Conservation (phyloP, 2,329 filamentous ascomycete genomes). For the Zymoseptoria crescenta region DNA sequence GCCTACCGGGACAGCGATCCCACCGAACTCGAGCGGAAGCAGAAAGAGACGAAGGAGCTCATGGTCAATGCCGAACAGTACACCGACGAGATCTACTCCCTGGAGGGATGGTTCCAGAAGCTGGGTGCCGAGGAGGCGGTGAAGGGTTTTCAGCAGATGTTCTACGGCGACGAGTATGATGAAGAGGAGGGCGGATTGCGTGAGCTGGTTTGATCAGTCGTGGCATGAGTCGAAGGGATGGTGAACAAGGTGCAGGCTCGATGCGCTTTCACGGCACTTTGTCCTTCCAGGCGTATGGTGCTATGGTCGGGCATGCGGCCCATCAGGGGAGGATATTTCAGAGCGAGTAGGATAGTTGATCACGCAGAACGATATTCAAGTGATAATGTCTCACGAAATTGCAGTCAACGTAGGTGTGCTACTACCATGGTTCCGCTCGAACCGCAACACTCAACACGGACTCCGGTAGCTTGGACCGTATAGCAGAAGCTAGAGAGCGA, state of each 20-base stretch:
- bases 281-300: background rate
- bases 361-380: too few species aligned
- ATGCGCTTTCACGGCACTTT: background rate
- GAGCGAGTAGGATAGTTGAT: too few species aligned
- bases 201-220: background rate
- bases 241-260: background rate
- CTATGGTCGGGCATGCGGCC: too few species aligned
- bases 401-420: too few species aligned
- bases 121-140: conserved; percentile 38
- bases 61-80: conserved; percentile 30
- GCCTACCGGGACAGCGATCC: conserved; percentile 41
- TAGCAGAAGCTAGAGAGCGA: too few species aligned
- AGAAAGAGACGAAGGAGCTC: conserved; percentile 24
- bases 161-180: conserved; percentile 48
- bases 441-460: too few species aligned
- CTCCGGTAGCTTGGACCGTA: too few species aligned
- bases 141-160: conserved; percentile 35
- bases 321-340: too few species aligned
- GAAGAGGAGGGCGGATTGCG: conserved; percentile 42
- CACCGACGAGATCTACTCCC: conserved; percentile 39
- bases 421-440: too few species aligned
- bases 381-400: too few species aligned
- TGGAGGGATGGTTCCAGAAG: conserved; percentile 40
- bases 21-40: conserved; percentile 37
- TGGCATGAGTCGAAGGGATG: too few species aligned